phyloP scores from a whole-genome alignment of 2,329 filamentous ascomycete genomes.

The Sodiomyces alkalinus region DNA sequence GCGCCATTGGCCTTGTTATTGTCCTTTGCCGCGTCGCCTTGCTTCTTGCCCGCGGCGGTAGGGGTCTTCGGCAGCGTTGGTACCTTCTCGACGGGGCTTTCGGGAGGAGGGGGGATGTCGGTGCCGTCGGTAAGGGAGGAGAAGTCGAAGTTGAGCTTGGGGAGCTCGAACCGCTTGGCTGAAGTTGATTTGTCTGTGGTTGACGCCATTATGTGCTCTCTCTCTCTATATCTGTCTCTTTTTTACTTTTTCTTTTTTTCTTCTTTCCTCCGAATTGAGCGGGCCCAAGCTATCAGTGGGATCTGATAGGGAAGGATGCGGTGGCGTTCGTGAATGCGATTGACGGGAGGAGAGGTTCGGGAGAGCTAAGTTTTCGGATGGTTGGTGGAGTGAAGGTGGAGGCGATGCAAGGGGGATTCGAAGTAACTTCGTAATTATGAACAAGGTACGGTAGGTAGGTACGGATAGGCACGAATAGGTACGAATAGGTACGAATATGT shows the following conservation, averaged over 20 bases:
- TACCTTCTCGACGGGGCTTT: constrained; percentile 36
- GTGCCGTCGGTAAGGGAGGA: constrained; percentile 45
- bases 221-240: too few species aligned
- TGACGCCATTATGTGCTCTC: constrained; percentile 1
- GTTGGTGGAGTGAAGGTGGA: neutral
- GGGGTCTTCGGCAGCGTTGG: constrained; percentile 26
- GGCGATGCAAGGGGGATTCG: neutral
- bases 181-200: constrained; percentile 3
- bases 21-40: constrained; percentile 7
- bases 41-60: constrained; percentile 10
- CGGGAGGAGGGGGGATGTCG: constrained; percentile 41
- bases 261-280: too few species aligned
- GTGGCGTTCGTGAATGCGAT: too few species aligned
- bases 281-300: too few species aligned
- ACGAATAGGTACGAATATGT: too few species aligned
- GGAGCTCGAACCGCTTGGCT: constrained; percentile 36
- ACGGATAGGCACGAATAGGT: too few species aligned
- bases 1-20: neutral
- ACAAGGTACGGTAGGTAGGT: too few species aligned
- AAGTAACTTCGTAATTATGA: too few species aligned
- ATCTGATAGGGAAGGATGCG: too few species aligned
- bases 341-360: too few species aligned
- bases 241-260: too few species aligned
- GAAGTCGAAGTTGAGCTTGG: constrained; percentile 42
- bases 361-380: too few species aligned